A percentile compares a stretch with the other conserved stretches of the same genome.
These are phyloP conservation scores for Hyphopichia khmerensis DNA, from an alignment of 1,139 yeast species.

Conservation along the genomic window DNA sequence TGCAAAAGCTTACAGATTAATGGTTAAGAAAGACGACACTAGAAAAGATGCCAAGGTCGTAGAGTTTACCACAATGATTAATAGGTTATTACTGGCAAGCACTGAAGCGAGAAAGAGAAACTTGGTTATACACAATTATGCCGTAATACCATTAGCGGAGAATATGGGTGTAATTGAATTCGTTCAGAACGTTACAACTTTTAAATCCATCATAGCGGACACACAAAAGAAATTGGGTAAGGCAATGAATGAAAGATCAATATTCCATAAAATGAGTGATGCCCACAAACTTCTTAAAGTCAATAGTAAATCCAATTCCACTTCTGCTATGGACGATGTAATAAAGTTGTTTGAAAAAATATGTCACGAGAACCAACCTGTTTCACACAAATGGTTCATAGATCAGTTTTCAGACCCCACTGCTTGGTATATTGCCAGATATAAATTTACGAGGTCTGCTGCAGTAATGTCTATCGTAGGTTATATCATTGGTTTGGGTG, in stretches of 20 bases:
- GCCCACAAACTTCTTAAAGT: constrained; percentile 38
- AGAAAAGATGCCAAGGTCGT: constrained; percentile 93
- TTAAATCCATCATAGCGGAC: constrained; percentile 63
- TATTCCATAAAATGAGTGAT: constrained; percentile 35
- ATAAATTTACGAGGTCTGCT: constrained; percentile 69
- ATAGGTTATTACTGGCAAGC: constrained; percentile 64
- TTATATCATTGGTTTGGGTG: constrained; percentile 86
- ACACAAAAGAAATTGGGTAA: constrained; percentile 41
- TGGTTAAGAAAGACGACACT: constrained; percentile 90
- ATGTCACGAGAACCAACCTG: constrained; percentile 59
- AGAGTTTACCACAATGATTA: constrained; percentile 88
- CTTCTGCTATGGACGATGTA: constrained; percentile 17
- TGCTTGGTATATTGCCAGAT: constrained; percentile 81
- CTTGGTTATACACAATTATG: constrained; percentile 74
- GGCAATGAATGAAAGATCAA: constrained; percentile 28
- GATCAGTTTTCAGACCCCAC: constrained; percentile 89
- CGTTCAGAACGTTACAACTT: constrained; percentile 81
- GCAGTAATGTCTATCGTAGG: constrained; percentile 99
- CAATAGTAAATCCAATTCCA: constrained; percentile 14
- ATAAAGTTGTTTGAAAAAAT: constrained; percentile 31
- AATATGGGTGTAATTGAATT: constrained; percentile 91
- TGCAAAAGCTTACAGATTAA: constrained; percentile 65
- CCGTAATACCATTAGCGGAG: constrained; percentile 86
- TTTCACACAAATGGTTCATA: constrained; percentile 81
- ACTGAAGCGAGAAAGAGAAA: constrained; percentile 72